Evolutionary conservation across 441 rosid species (phyloP), one percentile per base, ranked within the genome.

Genomic region (Mallotus repandus): DNA sequence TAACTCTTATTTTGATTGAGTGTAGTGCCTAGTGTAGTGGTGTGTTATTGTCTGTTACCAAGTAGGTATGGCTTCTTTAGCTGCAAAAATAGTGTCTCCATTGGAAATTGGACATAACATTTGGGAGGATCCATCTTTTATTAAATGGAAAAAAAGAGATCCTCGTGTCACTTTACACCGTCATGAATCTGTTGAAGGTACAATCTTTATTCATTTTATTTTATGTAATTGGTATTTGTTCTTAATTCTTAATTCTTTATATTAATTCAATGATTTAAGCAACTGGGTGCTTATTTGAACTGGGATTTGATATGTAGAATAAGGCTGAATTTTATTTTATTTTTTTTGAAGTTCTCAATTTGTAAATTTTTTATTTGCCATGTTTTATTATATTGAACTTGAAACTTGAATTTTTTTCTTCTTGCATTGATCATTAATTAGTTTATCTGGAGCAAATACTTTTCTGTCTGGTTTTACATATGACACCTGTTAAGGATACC

Each of bases 181-280:
- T 83, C 99, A 96, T 80, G 99, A 96, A 22, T 96, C 98, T 70
- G 63, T 91, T 55, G 88, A 93, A 85, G 98, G 99, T 93, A 43
- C 32, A 1, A 0, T 54, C 2, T 45, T 68, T 29, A 21, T 38
- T 38, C 16, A 53, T 65, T 12, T 73, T 32, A 2, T 32, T 32
- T 32, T 32, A 32, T 32, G 38, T 32, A 4, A 49, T 2, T 49
- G 10, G 14, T 1, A 56, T 19, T 56, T 56, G 4, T 19, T 5
- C n/a, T n/a, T n/a, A n/a, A n/a, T n/a, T n/a, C 19, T 19, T 21
- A 15, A 53, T 53, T 19, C 3, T 18, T 74, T 29, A 1, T 15
- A 46, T 69, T 55, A 29, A 59, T 59, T 60, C 13, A 25, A 4
- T 16, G 50, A 49, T 63, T 73, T 68, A 9, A 55, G 29, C 66